These are phyloP conservation scores for Lasiosphaeria ovina DNA, from an alignment of 495 filamentous ascomycete species.

Conservation along the genomic window DNA sequence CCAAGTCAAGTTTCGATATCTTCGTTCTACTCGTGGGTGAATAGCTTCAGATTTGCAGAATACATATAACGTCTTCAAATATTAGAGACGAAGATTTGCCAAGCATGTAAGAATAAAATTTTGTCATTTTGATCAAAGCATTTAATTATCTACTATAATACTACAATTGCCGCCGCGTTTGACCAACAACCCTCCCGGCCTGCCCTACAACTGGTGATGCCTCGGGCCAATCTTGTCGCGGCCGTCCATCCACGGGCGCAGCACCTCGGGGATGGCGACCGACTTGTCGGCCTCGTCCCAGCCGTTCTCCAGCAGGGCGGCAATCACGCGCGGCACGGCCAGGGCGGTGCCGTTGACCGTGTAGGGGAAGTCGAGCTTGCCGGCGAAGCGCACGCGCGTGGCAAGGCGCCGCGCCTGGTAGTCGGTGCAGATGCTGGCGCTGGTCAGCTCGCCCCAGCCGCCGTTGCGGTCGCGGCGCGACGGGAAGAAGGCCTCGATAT, in stretches of 20 bases:
- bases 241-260: slow-evolving; percentile 81
- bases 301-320: slow-evolving; percentile 89
- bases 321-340: slow-evolving; percentile 84
- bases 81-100: no score
- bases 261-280: slow-evolving; percentile 70
- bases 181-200: no score
- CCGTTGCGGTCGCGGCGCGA: slow-evolving; percentile 67
- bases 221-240: slow-evolving; percentile 59
- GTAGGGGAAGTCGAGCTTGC: slow-evolving; percentile 61
- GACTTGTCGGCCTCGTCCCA: slow-evolving; percentile 67
- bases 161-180: no score
- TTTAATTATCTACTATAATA: no score
- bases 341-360: slow-evolving; percentile 94
- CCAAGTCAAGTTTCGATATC: no score
- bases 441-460: slow-evolving; percentile 94
- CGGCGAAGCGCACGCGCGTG: slow-evolving; percentile 59
- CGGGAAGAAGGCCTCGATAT: slow-evolving; percentile 94
- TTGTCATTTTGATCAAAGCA: no score
- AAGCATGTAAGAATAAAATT: no score
- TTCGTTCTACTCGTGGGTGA: no score
- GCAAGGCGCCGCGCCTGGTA: slow-evolving; percentile 84
- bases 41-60: no score
- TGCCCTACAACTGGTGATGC: slow-evolving; percentile 8
- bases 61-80: no score
- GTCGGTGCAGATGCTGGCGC: slow-evolving; percentile 87